phyloP scores from a whole-genome alignment of 495 filamentous ascomycete genomes.

The Xylaria curta region DNA sequence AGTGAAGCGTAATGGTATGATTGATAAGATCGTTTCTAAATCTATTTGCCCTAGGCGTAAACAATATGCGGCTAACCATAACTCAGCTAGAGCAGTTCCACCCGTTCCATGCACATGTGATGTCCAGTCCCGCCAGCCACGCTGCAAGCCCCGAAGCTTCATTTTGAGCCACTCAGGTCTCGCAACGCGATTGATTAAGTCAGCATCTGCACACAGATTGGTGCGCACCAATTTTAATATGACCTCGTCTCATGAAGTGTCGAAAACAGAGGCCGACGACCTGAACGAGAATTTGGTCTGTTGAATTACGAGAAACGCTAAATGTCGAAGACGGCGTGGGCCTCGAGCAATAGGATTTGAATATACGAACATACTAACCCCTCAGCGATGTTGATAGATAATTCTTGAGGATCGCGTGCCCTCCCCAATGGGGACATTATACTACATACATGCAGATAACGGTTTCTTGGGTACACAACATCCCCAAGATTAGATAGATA shows the following conservation, averaged over 20 bases:
- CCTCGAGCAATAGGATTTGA: too few relatives aligned
- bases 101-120: too few relatives aligned
- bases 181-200: background rate
- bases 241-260: background rate
- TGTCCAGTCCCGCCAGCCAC: background rate
- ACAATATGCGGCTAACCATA: too few relatives aligned
- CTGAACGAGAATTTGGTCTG: background rate
- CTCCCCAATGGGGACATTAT: background rate
- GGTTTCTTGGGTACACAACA: background rate
- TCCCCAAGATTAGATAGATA: background rate
- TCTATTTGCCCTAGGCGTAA: too few relatives aligned
- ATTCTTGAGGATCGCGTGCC: background rate
- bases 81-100: too few relatives aligned
- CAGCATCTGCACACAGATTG: slow-evolving; percentile 7
- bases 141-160: background rate
- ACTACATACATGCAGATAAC: background rate
- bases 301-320: background rate
- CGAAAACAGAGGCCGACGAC: background rate
- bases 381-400: background rate
- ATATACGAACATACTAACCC: background rate
- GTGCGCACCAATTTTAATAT: background rate
- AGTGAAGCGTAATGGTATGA: too few relatives aligned
- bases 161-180: background rate
- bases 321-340: background rate
- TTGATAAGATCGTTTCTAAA: too few relatives aligned